Percentiles rank a stretch among this genome's conserved stretches.
phyloP scores from a whole-genome alignment of 352 stramenopile genomes.

The Globisporangium mamillatum region DNA sequence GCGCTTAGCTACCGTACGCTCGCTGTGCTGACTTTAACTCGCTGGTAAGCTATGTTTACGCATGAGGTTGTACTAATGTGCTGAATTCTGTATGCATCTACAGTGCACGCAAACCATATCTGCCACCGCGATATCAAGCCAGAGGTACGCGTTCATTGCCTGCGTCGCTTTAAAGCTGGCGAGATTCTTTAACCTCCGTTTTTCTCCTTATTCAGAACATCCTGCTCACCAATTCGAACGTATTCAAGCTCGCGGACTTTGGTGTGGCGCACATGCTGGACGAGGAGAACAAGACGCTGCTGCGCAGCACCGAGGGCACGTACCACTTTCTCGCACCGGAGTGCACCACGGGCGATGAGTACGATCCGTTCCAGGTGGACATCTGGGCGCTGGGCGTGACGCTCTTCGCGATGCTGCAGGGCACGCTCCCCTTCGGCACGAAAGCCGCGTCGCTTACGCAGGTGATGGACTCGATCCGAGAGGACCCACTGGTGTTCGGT shows the following conservation, averaged over 20 bases:
- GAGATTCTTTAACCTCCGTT: neutral
- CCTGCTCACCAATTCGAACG: constrained; percentile 43
- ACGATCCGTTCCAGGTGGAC: constrained; percentile 76
- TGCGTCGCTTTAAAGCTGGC: neutral
- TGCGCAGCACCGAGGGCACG: constrained; percentile 84
- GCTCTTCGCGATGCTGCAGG: constrained; percentile 67
- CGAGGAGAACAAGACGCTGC: constrained; percentile 30
- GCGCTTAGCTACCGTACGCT: constrained; percentile 71
- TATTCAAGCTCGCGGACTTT: constrained; percentile 82
- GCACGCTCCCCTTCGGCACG: constrained; percentile 67
- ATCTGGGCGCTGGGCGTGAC: constrained; percentile 84
- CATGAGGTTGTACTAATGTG: no score
- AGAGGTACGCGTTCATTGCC: constrained; percentile 20
- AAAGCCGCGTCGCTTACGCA: constrained; percentile 48
- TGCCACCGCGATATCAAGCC: constrained; percentile 87
- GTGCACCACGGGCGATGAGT: constrained; percentile 71
- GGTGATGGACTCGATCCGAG: constrained; percentile 73
- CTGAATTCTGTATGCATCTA: neutral
- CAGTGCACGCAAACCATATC: constrained; percentile 78
- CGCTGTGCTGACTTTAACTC: neutral
- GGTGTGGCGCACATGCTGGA: constrained; percentile 69
- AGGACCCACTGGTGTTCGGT: constrained; percentile 45
- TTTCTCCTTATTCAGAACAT: constrained; percentile 42
- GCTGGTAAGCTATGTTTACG: neutral
- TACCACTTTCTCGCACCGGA: constrained; percentile 86